Evolutionary conservation across 768 basidiomycete species (phyloP), one percentile per base, ranked within the genome.

Genomic region (Cyclocybe cylindracea): DNA sequence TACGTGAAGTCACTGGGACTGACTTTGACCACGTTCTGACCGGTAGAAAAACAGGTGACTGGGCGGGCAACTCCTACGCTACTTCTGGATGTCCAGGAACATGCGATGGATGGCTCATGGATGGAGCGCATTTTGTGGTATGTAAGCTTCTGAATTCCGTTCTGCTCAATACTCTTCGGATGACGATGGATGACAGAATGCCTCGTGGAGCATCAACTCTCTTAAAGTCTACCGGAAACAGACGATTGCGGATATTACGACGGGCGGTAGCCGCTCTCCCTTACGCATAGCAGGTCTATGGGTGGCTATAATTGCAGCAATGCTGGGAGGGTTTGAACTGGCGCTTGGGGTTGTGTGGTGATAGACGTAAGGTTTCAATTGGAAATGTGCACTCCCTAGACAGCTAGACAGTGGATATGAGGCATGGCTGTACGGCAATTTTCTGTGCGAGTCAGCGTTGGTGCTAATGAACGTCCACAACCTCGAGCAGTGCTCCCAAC

Each of bases 11-110:
- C 24, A 24, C 24, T 24, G 24, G 24, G 24, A 24, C 24, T 5
- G 5, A 24, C 24, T 24, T 24, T 5, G 24, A 24, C 24, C 24
- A 24, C 24, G 24, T 24, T 24, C 24, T 41, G 24, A 42, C 31
- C 10, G 11, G 39, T 9, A 24, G 49, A 29, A 19, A 4, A 10
- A 44, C 45, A 89, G 87, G 88, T 62, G 86, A 87, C 63, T 91
- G 90, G 90, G 90, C 90, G 6, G 89, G 89, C 29, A 89, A 89
- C 64, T 85, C 87, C 2, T 90, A 91, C 59, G 78, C 80, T 6
- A 65, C 85, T 8, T 84, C 77, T 1, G 79, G 79, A 13, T 91
- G 90, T 58, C 87, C 90, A 7, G 89, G 89, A 19, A 86, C 87
- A 33, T 91, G 89, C 61, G 61, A 74, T 10, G 75, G 78, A 14